A percentile compares a stretch with the other conserved stretches of the same genome.
Evolutionary conservation across 2,329 filamentous ascomycete species (phyloP).

Genomic region (Aspergillus carbonarius): DNA sequence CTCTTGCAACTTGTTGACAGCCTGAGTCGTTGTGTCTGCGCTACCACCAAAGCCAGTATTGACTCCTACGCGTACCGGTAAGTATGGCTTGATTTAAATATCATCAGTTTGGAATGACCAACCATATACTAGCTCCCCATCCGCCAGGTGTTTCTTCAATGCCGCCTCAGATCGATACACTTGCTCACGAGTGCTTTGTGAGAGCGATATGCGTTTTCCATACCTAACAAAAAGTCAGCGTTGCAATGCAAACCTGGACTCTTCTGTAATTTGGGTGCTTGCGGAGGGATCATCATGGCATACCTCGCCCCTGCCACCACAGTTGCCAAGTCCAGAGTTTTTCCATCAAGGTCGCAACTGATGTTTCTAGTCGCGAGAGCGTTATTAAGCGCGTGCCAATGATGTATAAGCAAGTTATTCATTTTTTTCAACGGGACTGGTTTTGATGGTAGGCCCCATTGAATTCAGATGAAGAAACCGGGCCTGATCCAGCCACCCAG

Average conservation of each 20-base stretch:
- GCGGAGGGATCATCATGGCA: too few relatives aligned
- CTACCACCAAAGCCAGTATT: slow-evolving; percentile 5
- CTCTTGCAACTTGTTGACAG: not conserved
- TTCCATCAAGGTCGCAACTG: not conserved
- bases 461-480: too few relatives aligned
- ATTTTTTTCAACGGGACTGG: not conserved
- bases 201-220: not conserved
- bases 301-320: not conserved
- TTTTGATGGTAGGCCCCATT: not conserved
- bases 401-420: not conserved
- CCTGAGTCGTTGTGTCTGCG: not conserved
- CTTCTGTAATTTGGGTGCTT: too few relatives aligned
- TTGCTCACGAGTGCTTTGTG: not conserved
- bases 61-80: not conserved
- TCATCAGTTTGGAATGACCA: not conserved
- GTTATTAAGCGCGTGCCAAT: not conserved
- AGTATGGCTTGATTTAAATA: too few relatives aligned
- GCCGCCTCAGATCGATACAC: not conserved
- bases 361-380: not conserved
- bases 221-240: not conserved
- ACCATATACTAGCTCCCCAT: slow-evolving; percentile 4
- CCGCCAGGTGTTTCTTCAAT: not conserved
- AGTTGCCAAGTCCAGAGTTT: not conserved
- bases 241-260: not conserved
- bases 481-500: too few relatives aligned